Evolutionary conservation across 2,329 filamentous ascomycete genomes (phyloP).

Genomic region (Ophiosphaerella korrae): DNA sequence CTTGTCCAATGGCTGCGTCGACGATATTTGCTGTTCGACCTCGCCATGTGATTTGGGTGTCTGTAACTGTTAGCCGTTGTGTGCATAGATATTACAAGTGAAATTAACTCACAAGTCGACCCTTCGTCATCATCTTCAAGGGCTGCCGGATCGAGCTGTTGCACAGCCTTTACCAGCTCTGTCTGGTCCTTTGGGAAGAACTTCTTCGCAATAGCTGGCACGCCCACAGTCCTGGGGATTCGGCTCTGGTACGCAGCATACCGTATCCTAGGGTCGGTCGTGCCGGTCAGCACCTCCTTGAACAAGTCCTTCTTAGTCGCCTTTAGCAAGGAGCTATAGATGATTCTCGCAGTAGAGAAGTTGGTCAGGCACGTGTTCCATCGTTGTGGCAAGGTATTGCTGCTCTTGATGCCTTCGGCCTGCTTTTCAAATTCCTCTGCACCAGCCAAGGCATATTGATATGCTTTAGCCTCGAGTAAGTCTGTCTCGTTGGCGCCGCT

Average conservation of each 20-base stretch:
- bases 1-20: conserved; percentile 87
- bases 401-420: conserved; percentile 49
- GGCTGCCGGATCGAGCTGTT: conserved; percentile 67
- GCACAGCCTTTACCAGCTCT: conserved; percentile 68
- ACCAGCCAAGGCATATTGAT: conserved; percentile 76
- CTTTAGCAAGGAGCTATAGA: conserved; percentile 77
- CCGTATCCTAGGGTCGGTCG: conserved; percentile 89
- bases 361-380: conserved; percentile 80
- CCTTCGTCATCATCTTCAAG: conserved; percentile 55
- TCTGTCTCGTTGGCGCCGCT: conserved; percentile 72
- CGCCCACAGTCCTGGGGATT: conserved; percentile 81
- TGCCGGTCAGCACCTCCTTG: conserved; percentile 83
- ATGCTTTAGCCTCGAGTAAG: conserved; percentile 83
- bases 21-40: conserved; percentile 85
- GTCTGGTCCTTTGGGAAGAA: conserved; percentile 73
- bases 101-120: conserved; percentile 52
- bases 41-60: conserved; percentile 78
- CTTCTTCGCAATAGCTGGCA: conserved; percentile 77
- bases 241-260: conserved; percentile 94
- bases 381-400: conserved; percentile 51
- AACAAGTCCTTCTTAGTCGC: conserved; percentile 75
- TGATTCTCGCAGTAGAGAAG: conserved; percentile 77
- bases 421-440: conserved; percentile 85
- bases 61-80: conserved; percentile 29
- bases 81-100: neutral